Conservation (phyloP, 2,329 filamentous ascomycete genomes). For the Alternaria consortialis region DNA sequence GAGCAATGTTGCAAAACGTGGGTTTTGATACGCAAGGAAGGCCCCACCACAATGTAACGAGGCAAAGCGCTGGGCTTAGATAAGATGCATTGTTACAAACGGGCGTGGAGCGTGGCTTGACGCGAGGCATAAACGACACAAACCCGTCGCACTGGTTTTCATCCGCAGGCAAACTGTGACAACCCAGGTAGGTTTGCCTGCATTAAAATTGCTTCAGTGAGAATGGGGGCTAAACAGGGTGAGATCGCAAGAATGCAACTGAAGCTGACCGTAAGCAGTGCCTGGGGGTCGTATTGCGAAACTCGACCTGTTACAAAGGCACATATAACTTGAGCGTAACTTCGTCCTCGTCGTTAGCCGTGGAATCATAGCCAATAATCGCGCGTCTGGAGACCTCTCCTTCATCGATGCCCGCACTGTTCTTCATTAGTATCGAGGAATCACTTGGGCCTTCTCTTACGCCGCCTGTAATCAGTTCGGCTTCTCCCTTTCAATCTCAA, state of each 20-base stretch:
- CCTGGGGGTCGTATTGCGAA: not conserved
- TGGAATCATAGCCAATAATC: not conserved
- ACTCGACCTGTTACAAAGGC: not conserved
- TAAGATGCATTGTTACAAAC: not conserved
- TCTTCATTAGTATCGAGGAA: constrained; percentile 33
- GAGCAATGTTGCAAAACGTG: not conserved
- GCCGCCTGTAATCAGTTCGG: constrained; percentile 40
- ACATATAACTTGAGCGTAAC: not conserved
- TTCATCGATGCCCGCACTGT: constrained; percentile 37
- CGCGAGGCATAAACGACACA: not conserved
- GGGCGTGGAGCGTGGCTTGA: not conserved
- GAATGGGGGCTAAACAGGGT: not conserved
- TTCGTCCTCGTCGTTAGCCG: not conserved
- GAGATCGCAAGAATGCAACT: not conserved
- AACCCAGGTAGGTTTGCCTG: not conserved
- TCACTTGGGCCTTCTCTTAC: constrained; percentile 35
- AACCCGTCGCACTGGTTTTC: not conserved
- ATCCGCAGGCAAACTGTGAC: not conserved
- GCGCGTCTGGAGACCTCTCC: constrained; percentile 47
- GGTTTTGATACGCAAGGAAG: not conserved
- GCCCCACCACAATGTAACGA: not conserved
- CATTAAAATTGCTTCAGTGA: not conserved
- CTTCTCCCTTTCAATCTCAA: constrained; percentile 39
- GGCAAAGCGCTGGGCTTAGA: not conserved
- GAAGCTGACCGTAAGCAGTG: not conserved